Conservation (phyloP, 768 basidiomycete genomes). For the Pleurotus cornucopiae region DNA sequence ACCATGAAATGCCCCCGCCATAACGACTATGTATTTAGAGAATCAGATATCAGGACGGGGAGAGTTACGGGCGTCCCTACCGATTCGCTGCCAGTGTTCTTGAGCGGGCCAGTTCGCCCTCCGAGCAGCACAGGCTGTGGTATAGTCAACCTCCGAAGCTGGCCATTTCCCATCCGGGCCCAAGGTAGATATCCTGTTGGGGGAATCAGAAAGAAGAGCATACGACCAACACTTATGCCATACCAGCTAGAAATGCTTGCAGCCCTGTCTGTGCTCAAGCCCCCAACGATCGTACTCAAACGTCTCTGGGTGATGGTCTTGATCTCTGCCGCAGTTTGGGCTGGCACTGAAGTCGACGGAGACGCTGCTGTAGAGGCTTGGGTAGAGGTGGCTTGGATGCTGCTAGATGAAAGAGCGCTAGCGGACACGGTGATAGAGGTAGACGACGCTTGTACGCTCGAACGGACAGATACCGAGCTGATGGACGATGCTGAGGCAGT, state of each 20-base stretch:
- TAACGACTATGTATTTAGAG: constrained; percentile 31
- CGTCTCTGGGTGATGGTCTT: constrained; percentile 30
- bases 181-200: constrained; percentile 41
- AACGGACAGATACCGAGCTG: too few relatives aligned
- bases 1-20: constrained; percentile 57
- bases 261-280: constrained; percentile 22
- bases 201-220: not conserved
- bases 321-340: constrained; percentile 24
- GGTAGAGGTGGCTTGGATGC: not conserved
- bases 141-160: constrained; percentile 52
- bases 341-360: constrained; percentile 8
- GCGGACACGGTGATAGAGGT: not conserved
- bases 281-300: constrained; percentile 37
- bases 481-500: too few relatives aligned
- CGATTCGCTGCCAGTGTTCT: constrained; percentile 50
- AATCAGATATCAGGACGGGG: constrained; percentile 2
- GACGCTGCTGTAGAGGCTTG: not conserved
- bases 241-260: constrained; percentile 38
- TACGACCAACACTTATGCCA: not conserved
- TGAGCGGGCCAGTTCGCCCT: constrained; percentile 71
- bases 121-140: constrained; percentile 56
- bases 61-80: constrained; percentile 26
- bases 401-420: not conserved
- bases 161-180: constrained; percentile 52
- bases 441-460: not conserved